Evolutionary conservation across 257 asterid genomes (phyloP).

Genomic region (Vinca minor): DNA sequence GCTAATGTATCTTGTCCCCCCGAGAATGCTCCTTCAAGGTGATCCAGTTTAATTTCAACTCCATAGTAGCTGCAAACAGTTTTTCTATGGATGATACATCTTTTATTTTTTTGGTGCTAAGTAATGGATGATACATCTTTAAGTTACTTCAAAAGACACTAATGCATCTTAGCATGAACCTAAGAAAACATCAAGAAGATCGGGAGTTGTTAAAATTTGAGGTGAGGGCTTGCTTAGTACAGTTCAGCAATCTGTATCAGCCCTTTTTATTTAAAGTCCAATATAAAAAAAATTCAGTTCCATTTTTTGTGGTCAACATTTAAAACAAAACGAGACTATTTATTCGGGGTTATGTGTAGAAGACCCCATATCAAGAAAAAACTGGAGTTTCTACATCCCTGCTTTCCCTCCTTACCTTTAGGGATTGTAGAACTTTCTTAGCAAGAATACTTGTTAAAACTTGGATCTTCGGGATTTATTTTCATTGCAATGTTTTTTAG

Average conservation of each 20-base stretch:
- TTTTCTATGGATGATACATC: too few relatives aligned
- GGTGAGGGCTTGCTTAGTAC: conserved; percentile 10
- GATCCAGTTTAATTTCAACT: conserved; percentile 14
- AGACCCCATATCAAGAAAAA: not conserved
- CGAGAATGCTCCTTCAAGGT: conserved; percentile 45
- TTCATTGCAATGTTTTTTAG: not conserved
- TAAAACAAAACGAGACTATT: not conserved
- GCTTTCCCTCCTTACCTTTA: not conserved
- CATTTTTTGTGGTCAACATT: not conserved
- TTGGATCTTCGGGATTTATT: not conserved
- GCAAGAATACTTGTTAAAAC: not conserved
- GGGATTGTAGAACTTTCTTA: not conserved
- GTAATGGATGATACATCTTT: too few relatives aligned
- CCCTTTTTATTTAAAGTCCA: not conserved
- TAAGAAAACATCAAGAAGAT: not conserved
- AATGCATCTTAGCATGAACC: not conserved
- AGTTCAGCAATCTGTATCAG: conserved; percentile 16
- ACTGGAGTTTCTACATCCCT: not conserved
- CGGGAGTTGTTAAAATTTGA: conserved; percentile 4
- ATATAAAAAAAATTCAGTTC: not conserved
- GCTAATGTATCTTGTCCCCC: conserved; percentile 28
- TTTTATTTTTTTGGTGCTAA: too few relatives aligned
- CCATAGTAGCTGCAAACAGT: too few relatives aligned
- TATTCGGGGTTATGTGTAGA: not conserved
- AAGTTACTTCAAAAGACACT: conserved; percentile 6